A percentile compares a stretch with the other conserved stretches of the same genome.
Evolutionary conservation across 2,329 filamentous ascomycete genomes (phyloP).

Genomic region (Blumeria hordei): DNA sequence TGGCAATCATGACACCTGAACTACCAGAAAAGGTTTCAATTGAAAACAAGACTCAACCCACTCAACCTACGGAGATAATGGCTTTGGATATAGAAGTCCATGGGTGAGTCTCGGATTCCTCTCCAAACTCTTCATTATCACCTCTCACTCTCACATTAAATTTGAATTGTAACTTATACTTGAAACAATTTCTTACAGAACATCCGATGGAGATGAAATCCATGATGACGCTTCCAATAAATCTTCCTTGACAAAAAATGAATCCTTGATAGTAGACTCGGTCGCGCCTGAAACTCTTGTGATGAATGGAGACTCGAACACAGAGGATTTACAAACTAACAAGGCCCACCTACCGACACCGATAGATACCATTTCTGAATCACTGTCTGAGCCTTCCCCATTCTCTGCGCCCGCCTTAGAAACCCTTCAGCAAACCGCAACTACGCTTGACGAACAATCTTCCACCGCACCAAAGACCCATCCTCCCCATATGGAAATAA

Average conservation of each 20-base stretch:
- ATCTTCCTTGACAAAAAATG: conserved; percentile 5
- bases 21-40: conserved; percentile 14
- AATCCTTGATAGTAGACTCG: conserved; percentile 1
- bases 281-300: conserved; percentile 2
- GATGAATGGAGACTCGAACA: conserved; percentile 10
- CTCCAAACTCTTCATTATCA: background rate
- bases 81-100: conserved; percentile 28
- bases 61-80: conserved; percentile 24
- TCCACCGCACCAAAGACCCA: too few species aligned
- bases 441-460: too few species aligned
- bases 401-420: too few species aligned
- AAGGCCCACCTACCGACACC: conserved; percentile 3
- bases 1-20: conserved; percentile 29
- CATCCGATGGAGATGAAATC: conserved; percentile 12
- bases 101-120: conserved; percentile 26
- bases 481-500: too few species aligned
- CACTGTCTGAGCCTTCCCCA: too few species aligned
- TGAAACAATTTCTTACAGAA: conserved; percentile 14
- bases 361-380: too few species aligned
- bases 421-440: too few species aligned
- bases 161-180: conserved; percentile 10
- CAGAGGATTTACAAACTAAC: conserved; percentile 11
- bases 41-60: conserved; percentile 24
- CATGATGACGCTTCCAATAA: conserved; percentile 9
- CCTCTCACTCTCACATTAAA: too few species aligned